A percentile compares a stretch with the other conserved stretches of the same genome.
Evolutionary conservation across 2,329 filamentous ascomycete genomes (phyloP).

Genomic region (Colletotrichum cuscutae): DNA sequence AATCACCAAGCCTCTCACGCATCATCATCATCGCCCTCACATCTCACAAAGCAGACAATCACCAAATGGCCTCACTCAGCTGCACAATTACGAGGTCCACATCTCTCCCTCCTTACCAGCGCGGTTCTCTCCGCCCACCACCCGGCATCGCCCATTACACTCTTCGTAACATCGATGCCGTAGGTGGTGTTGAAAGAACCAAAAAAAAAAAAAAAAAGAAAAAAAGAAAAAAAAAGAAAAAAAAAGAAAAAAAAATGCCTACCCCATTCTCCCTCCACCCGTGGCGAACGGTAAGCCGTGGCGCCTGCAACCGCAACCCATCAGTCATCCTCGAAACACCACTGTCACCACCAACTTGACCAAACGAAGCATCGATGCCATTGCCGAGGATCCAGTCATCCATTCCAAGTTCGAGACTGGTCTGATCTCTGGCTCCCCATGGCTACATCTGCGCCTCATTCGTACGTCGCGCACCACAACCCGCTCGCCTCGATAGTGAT

Average conservation of each 20-base stretch:
- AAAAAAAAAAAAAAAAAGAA: not conserved
- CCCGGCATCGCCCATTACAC: not conserved
- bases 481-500: not conserved
- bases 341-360: not conserved
- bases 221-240: too few relatives aligned
- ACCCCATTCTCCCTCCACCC: not conserved
- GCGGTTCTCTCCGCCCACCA: not conserved
- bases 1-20: not conserved
- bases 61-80: constrained; percentile 5
- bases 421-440: not conserved
- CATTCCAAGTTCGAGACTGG: constrained; percentile 6
- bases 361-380: not conserved
- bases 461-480: not conserved
- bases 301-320: not conserved
- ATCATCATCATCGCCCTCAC: constrained; percentile 10
- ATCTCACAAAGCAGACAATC: constrained; percentile 1
- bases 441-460: not conserved
- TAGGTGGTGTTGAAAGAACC: not conserved
- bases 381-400: not conserved
- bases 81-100: constrained; percentile 28
- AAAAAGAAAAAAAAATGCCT: not conserved
- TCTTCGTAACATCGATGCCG: not conserved
- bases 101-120: not conserved
- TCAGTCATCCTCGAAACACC: not conserved
- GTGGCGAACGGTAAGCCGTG: constrained; percentile 14